A percentile compares a stretch with the other conserved stretches of the same genome.
Evolutionary conservation across 1,284 basidiomycete species (phyloP).

Genomic region (Neonothopanus nambi): DNA sequence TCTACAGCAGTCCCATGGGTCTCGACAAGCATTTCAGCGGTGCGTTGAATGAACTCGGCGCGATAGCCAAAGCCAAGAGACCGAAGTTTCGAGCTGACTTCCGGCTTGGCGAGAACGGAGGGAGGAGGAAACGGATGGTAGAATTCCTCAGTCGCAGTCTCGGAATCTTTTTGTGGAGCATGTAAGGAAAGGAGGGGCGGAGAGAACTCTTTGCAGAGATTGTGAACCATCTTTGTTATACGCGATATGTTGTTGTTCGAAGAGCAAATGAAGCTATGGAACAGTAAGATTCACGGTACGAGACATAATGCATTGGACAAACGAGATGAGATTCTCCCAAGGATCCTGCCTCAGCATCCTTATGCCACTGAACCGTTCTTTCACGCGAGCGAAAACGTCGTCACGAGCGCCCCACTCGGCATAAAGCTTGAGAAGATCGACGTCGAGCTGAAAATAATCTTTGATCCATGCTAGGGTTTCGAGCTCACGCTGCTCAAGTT

Average conservation of each 20-base stretch:
- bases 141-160: conserved; percentile 23
- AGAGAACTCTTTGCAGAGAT: conserved; percentile 72
- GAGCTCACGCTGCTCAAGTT: conserved; percentile 41
- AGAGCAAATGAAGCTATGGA: conserved; percentile 92
- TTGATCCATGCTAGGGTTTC: conserved; percentile 79
- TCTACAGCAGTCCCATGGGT: conserved; percentile 37
- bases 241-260: conserved; percentile 96
- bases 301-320: conserved; percentile 36
- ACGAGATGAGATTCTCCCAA: conserved; percentile 95
- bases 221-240: conserved; percentile 88
- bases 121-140: conserved; percentile 91
- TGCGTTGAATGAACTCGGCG: conserved; percentile 85
- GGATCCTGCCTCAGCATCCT: conserved; percentile 89
- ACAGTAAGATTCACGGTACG: conserved; percentile 1
- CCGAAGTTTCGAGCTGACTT: conserved; percentile 71
- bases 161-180: conserved; percentile 40
- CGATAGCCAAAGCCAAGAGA: conserved; percentile 94
- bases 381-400: conserved; percentile 69
- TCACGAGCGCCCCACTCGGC: conserved; percentile 78
- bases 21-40: conserved; percentile 78
- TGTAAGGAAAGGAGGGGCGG: conserved; percentile 56
- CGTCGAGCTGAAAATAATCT: conserved; percentile 89
- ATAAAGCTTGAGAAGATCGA: conserved; percentile 79
- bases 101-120: conserved; percentile 57
- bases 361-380: conserved; percentile 63